These are phyloP conservation scores for Echeveria elegans DNA, from an alignment of 164 flowering plant genomes.

Conservation along the genomic window DNA sequence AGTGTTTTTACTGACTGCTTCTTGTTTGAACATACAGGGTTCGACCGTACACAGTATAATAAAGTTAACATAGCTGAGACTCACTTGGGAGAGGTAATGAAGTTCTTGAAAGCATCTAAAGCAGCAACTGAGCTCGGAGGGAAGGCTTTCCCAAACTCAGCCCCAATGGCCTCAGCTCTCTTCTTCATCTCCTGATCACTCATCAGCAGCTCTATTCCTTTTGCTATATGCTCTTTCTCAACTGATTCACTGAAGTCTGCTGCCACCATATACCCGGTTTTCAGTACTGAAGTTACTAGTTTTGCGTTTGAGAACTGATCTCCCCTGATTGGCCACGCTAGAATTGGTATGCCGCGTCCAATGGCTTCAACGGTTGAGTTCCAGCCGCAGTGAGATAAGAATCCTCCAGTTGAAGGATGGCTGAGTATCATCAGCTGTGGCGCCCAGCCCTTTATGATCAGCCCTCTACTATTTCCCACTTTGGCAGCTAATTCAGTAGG, in stretches of 20 bases:
- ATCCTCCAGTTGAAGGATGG: constrained; percentile 33
- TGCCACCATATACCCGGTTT: constrained; percentile 5
- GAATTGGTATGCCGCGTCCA: constrained; percentile 40
- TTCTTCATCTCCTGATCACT: constrained; percentile 26
- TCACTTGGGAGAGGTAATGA: constrained; percentile 8
- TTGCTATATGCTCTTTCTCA: constrained; percentile 18
- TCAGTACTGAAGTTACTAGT: constrained; percentile 13
- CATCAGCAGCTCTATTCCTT: constrained; percentile 23
- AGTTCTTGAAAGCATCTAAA: constrained; percentile 28
- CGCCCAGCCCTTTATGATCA: constrained; percentile 17
- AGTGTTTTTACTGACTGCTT: neutral
- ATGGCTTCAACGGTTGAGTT: constrained; percentile 29
- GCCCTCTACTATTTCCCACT: constrained; percentile 25
- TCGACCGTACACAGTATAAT: neutral
- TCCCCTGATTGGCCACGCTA: constrained; percentile 56
- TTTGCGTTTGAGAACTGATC: constrained; percentile 11
- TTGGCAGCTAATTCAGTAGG: constrained; percentile 18
- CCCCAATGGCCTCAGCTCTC: constrained; percentile 16
- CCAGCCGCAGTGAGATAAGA: constrained; percentile 14
- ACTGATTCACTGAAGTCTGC: constrained; percentile 4
- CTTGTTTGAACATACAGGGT: too few relatives aligned
- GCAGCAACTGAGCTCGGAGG: constrained; percentile 34
- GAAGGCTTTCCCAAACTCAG: constrained; percentile 23
- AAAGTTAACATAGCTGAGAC: neutral
- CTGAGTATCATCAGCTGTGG: constrained; percentile 13